A percentile compares a stretch with the other conserved stretches of the same genome.
Evolutionary conservation across 2,329 filamentous ascomycete genomes (phyloP).

Genomic region (Penicillium sp.): DNA sequence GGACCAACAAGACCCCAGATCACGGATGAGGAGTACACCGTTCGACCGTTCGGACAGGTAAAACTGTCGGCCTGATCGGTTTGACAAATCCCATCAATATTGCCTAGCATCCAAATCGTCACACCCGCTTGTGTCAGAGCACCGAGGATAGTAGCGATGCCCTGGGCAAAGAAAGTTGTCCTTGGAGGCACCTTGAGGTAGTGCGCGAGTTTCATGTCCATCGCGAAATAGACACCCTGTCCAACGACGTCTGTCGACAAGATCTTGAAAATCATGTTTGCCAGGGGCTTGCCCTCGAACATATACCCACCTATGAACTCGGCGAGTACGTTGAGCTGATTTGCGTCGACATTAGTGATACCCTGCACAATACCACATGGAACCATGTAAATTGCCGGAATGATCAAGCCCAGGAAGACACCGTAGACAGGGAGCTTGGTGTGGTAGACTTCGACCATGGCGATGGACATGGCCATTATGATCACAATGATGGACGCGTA

Average conservation of each 20-base stretch:
- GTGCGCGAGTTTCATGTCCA: conserved; percentile 55
- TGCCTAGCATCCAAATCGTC: conserved; percentile 38
- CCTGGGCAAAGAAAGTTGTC: conserved; percentile 52
- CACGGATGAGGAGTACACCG: conserved; percentile 51
- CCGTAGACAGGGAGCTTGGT: conserved; percentile 47
- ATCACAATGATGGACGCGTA: conserved; percentile 39
- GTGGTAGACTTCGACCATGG: conserved; percentile 43
- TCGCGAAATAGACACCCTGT: conserved; percentile 49
- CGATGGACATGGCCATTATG: conserved; percentile 31
- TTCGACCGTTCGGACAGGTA: conserved; percentile 52
- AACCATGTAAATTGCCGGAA: conserved; percentile 46
- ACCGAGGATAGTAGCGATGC: conserved; percentile 50
- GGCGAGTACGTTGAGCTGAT: conserved; percentile 45
- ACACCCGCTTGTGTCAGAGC: conserved; percentile 46
- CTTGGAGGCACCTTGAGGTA: conserved; percentile 54
- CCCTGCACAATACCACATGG: conserved; percentile 48
- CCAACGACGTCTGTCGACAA: conserved; percentile 45
- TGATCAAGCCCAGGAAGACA: conserved; percentile 43
- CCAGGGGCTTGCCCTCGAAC: conserved; percentile 46
- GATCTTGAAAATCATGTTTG: conserved; percentile 50
- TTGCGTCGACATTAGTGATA: conserved; percentile 47
- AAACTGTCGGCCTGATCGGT: conserved; percentile 47
- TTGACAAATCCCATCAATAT: conserved; percentile 47
- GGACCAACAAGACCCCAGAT: conserved; percentile 58
- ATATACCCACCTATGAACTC: conserved; percentile 50